Evolutionary conservation across 2,329 filamentous ascomycete genomes (phyloP).

Genomic region (Aureobasidium lini): DNA sequence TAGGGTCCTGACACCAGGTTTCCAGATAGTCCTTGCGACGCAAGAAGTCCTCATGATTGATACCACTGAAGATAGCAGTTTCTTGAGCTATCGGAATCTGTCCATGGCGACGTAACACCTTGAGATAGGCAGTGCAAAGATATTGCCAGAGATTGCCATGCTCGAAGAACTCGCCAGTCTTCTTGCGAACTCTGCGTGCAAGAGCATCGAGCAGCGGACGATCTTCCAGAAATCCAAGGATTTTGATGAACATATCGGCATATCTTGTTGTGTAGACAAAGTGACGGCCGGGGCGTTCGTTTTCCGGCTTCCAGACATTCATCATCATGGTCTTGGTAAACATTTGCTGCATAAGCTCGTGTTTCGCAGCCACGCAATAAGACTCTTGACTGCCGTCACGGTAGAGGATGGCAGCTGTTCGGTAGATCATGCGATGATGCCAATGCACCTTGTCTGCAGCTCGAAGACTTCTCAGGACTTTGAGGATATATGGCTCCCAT

Average conservation of each 20-base stretch:
- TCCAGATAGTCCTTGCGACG: constrained; percentile 53
- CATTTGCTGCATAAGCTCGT: constrained; percentile 73
- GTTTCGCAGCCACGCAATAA: constrained; percentile 57
- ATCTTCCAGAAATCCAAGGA: constrained; percentile 69
- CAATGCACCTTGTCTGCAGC: constrained; percentile 84
- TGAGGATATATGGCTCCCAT: constrained; percentile 56
- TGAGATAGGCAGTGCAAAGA: constrained; percentile 51
- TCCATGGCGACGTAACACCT: constrained; percentile 46
- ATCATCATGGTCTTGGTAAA: constrained; percentile 93
- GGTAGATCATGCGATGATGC: constrained; percentile 85
- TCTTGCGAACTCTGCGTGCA: constrained; percentile 71
- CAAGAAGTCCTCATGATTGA: constrained; percentile 59
- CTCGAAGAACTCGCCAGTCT: constrained; percentile 65
- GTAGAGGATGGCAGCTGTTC: constrained; percentile 58
- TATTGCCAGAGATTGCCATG: constrained; percentile 57
- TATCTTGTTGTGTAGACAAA: constrained; percentile 89
- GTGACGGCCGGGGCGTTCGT: constrained; percentile 75
- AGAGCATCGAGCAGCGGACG: constrained; percentile 69
- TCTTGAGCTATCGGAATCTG: constrained; percentile 55
- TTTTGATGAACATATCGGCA: constrained; percentile 68
- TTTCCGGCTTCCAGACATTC: constrained; percentile 91
- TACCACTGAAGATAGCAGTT: constrained; percentile 55
- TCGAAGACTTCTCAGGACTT: constrained; percentile 52
- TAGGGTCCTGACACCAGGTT: constrained; percentile 46
- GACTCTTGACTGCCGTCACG: constrained; percentile 44